phyloP scores from a whole-genome alignment of 2,329 filamentous ascomycete species.

The Penicillium rolfsii region DNA sequence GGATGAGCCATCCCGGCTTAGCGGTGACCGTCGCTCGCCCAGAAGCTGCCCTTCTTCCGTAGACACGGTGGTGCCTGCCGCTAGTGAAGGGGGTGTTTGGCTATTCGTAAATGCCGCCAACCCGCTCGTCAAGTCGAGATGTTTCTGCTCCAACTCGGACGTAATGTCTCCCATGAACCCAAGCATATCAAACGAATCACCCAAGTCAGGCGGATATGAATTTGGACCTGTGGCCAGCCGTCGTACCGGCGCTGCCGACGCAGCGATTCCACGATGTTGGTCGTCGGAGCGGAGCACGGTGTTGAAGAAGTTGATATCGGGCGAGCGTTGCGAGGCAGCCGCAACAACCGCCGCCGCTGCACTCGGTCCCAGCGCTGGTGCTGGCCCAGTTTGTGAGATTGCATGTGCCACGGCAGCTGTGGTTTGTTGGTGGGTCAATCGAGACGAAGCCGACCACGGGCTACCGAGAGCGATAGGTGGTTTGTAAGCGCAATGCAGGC shows the following conservation, averaged over 20 bases:
- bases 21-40: slow-evolving; percentile 12
- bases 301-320: slow-evolving; percentile 34
- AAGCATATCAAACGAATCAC: slow-evolving; percentile 40
- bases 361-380: slow-evolving; percentile 16
- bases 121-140: slow-evolving; percentile 36
- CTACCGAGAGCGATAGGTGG: slow-evolving; percentile 24
- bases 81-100: slow-evolving; percentile 17
- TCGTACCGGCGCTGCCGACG: slow-evolving; percentile 12
- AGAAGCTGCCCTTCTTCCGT: slow-evolving; percentile 16
- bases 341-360: slow-evolving; percentile 12
- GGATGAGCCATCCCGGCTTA: slow-evolving; percentile 22
- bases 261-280: slow-evolving; percentile 22
- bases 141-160: slow-evolving; percentile 41
- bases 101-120: slow-evolving; percentile 20
- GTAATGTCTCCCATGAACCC: slow-evolving; percentile 43
- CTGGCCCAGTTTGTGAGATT: slow-evolving; percentile 16
- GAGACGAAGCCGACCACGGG: slow-evolving; percentile 13
- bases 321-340: slow-evolving; percentile 23
- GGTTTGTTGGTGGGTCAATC: slow-evolving; percentile 9
- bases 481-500: slow-evolving; percentile 37
- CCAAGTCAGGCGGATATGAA: slow-evolving; percentile 22
- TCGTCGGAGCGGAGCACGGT: slow-evolving; percentile 35
- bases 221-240: slow-evolving; percentile 13
- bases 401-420: slow-evolving; percentile 3
- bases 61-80: slow-evolving; percentile 3